These are phyloP conservation scores for Hsuehochloa calcarea DNA, from an alignment of 176 grass and related monocot species.

Conservation along the genomic window DNA sequence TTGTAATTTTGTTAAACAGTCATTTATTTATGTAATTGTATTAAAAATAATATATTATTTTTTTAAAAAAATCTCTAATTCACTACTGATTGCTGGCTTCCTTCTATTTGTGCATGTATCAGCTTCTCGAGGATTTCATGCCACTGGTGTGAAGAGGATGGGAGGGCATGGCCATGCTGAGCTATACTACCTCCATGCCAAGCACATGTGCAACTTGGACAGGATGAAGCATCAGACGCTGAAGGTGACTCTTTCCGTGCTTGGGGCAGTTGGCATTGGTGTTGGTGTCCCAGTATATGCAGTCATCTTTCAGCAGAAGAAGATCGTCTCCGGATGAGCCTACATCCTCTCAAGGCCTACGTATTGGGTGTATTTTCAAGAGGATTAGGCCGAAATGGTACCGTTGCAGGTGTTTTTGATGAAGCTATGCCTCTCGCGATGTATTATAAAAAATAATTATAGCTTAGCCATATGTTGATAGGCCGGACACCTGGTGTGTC, in stretches of 20 bases:
- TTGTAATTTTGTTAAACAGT: too few species aligned
- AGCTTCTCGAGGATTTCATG: conserved; percentile 71
- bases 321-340: conserved; percentile 62
- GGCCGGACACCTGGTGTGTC: too few species aligned
- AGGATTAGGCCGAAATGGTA: too few species aligned
- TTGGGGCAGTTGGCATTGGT: conserved; percentile 51
- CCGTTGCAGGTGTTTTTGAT: too few species aligned
- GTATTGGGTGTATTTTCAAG: conserved; percentile 25
- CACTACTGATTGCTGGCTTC: not conserved
- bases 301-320: conserved; percentile 77
- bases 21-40: too few species aligned
- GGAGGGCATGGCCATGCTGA: conserved; percentile 69
- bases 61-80: not conserved
- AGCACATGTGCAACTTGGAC: conserved; percentile 96
- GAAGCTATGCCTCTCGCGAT: too few species aligned
- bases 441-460: too few species aligned
- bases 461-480: too few species aligned
- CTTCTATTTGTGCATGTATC: conserved; percentile 16
- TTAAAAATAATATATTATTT: too few species aligned
- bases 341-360: not conserved
- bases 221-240: conserved; percentile 73
- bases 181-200: conserved; percentile 73
- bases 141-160: conserved; percentile 71
- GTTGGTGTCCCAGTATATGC: conserved; percentile 67
- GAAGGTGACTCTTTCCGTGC: conserved; percentile 51